Evolutionary conservation across 345 rosid species (phyloP), one percentile per base, ranked within the genome.

Genomic region (Eucalyptus pumila): DNA sequence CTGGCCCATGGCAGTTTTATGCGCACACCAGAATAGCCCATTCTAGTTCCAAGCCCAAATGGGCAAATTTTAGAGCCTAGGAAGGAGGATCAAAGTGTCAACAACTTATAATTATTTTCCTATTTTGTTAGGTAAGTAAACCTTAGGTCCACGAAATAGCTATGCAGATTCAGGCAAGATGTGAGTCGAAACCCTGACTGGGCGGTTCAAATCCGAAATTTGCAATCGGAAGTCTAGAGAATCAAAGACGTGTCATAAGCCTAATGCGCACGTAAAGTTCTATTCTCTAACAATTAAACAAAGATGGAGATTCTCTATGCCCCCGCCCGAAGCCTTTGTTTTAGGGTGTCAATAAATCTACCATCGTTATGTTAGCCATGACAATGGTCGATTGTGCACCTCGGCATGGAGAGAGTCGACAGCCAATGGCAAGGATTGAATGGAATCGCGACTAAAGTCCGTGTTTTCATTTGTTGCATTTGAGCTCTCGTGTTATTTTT

Each of bases 271-370:
- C 12, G 2, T 17, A 17, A 34, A 69, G 17, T 5, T 32, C 4
- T 2, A 0, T 69, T 16, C 3, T 34, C 34, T 2, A 72, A 16
- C 23, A 0, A 0, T 32, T 15, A 16, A 32, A 67, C 23, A 67
- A 67, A 32, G 3, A 32, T 0, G 0, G 6, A 5, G 42, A 37
- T 37, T 12, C 44, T 72, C 7, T 72, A 37, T 3, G 17, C 32
- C 32, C 17, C 34, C 2, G 3, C n/a, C 16, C 19, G 9, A 14
- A 13, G 72, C 72, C 72, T 62, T 62, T 60, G 67, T 30, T 30
- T 62, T 62, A 62, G 19, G 16, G 72, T 30, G 3, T 14, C 81
- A 2, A 72, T 34, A 72, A 72, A 72, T 72, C 5, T 72, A 72
- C 5, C 44, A 19, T 37, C 0, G 45, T 69, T 69, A 34, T 9